These are phyloP conservation scores for Aspergillus vadensis DNA, from an alignment of 2,329 filamentous ascomycete genomes.

Conservation along the genomic window DNA sequence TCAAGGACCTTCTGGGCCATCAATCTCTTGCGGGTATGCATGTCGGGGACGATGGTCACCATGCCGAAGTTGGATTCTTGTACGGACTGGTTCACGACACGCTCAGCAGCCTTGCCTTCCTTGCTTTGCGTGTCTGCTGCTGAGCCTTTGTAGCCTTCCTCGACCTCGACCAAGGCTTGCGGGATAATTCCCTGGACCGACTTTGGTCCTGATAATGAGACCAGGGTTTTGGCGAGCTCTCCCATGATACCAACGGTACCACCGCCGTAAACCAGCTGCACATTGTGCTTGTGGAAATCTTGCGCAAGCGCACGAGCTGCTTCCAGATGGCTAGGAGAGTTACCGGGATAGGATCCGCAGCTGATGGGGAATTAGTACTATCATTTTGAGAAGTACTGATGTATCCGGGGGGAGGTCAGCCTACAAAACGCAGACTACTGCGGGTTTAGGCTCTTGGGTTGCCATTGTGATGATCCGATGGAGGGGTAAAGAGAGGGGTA, in stretches of 20 bases:
- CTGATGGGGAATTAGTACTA: conserved; percentile 38
- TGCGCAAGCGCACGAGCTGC: conserved; percentile 75
- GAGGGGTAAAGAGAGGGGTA: neutral
- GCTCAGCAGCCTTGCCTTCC: conserved; percentile 48
- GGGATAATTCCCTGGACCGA: conserved; percentile 94
- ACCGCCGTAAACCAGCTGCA: conserved; percentile 88
- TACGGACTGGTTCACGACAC: conserved; percentile 60
- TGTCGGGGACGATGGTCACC: conserved; percentile 88
- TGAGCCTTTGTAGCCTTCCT: conserved; percentile 47
- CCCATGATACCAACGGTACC: conserved; percentile 96
- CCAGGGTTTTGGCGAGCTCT: conserved; percentile 83
- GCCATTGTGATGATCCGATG: conserved; percentile 18
- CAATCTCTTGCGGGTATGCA: conserved; percentile 93
- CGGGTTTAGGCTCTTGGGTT: conserved; percentile 40
- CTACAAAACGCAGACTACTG: conserved; percentile 87
- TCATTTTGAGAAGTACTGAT: neutral
- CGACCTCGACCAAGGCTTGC: conserved; percentile 75
- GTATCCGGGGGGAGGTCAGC: conserved; percentile 22
- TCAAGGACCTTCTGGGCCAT: conserved; percentile 88
- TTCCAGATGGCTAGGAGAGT: conserved; percentile 71
- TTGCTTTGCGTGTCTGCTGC: conserved; percentile 44
- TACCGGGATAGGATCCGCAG: conserved; percentile 80
- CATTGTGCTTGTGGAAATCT: conserved; percentile 73
- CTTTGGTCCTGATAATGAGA: conserved; percentile 75
- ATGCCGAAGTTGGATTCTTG: conserved; percentile 64